Evolutionary conservation across 2,329 filamentous ascomycete species (phyloP), one percentile per base, ranked within the genome.

Genomic region (Verticillium nubilum): DNA sequence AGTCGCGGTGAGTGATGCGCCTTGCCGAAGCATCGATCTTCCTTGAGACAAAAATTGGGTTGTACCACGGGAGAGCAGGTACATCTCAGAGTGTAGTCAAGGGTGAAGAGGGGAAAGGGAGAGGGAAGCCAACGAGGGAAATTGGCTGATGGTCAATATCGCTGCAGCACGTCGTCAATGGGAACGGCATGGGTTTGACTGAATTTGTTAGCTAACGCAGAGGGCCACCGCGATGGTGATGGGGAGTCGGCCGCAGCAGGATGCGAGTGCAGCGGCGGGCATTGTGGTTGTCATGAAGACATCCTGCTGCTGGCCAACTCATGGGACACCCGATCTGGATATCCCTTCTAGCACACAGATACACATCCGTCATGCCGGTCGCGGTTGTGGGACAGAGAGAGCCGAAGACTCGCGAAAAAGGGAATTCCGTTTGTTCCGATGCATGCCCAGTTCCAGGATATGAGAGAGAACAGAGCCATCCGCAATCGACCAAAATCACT

Each of bases 401-500:
- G 52, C 62, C 54, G 62, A 60, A 56, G 56, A 60, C 60, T 63
- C 60, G 58, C 60, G 62, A 56, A 62, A 62, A 62, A 53, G 52
- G 52, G 52, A 53, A 53, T 53, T 53, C 62, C 60, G 58, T 63
- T 61, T 53, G 52, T 53, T 60, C 62, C 58, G 62, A 63, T 63
- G 62, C 60, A 62, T 60, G 61, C 58, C 60, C 60, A 58, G 61
- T 60, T 58, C 60, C 62, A 50, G 60, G 42, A 57, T 62, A 60
- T 62, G 59, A 59, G 61, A 62, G 61, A 61, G 60, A 57, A 60
- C 35, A 63, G 58, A 58, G 61, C 62, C 62, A 62, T 58, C 61
- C 29, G 29, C 54, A 31, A 42, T 42, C 29, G 54, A 56, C 54
- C 54, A 56, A 56, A 56, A 33, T 35, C 53, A 62, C 59, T 55